A percentile compares a stretch with the other conserved stretches of the same genome.
phyloP scores from a whole-genome alignment of 73 alveolate genomes.

The Paramecium caudatum region DNA sequence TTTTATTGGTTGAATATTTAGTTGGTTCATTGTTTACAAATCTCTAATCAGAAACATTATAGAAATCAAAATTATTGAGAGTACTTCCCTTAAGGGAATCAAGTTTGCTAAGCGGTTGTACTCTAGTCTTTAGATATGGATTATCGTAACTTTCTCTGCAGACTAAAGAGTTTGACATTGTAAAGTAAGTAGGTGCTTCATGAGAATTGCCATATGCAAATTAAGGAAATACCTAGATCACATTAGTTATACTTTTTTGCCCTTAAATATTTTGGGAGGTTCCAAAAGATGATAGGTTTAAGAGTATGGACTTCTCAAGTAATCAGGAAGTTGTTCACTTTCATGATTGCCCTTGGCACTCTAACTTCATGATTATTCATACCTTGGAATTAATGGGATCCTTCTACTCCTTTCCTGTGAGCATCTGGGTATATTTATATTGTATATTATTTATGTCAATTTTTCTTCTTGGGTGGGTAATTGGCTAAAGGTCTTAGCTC shows the following conservation, averaged over 20 bases:
- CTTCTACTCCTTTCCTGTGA: constrained; percentile 47
- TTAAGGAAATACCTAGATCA: constrained; percentile 61
- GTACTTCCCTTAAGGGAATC: constrained; percentile 55
- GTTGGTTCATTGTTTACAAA: background rate
- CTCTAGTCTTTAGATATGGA: constrained; percentile 52
- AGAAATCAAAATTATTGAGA: constrained; percentile 61
- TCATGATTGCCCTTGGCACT: constrained; percentile 62
- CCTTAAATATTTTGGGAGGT: constrained; percentile 9
- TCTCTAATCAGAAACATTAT: constrained; percentile 61
- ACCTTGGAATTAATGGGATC: constrained; percentile 6
- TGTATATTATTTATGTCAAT: constrained; percentile 36
- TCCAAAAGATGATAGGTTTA: constrained; percentile 12
- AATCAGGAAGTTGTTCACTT: constrained; percentile 32
- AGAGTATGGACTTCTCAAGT: constrained; percentile 33
- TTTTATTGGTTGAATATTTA: constrained; percentile 18
- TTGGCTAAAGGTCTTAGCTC: constrained; percentile 72
- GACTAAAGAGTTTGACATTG: background rate
- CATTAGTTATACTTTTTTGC: background rate
- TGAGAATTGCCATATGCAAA: constrained; percentile 66
- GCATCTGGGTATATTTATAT: constrained; percentile 27
- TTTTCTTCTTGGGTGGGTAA: constrained; percentile 49
- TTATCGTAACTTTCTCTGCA: constrained; percentile 66
- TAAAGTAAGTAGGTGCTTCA: constrained; percentile 51
- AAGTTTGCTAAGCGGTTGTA: background rate
- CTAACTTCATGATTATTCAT: background rate